Base-by-base conservation (phyloP, 768 basidiomycete species). In the Mycena amicta region DNA sequence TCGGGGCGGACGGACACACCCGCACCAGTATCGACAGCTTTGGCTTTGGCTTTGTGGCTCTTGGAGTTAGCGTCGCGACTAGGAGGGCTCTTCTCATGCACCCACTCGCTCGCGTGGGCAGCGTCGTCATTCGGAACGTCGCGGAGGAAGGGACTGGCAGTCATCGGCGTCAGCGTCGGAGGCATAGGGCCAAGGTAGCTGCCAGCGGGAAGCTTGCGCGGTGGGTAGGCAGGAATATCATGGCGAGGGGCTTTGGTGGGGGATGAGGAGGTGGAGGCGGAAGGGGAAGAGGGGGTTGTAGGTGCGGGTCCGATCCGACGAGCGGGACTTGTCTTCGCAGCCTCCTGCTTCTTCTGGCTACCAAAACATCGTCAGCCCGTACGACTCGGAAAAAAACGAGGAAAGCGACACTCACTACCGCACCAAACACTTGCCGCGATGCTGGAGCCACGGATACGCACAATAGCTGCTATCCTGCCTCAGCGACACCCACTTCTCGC, bases 401-500 rank as follows among this genome's bases (percentile, higher is more conserved):
- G 8, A 15, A 8, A 45, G 8, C 12, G 8, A 45, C 6, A 84
- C 85, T 68, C 70, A 91, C 89, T 84, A 79, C 66, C 88, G 73
- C 22, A 83, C 81, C 40, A 89, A 68, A 75, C 90, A 92, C 71
- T 90, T 92, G 25, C 78, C 82, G n/a, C 87, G 82, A 70, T 92
- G 90, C 73, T 89, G 88, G 57, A 85, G 68, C 90, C 90, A 92
- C 33, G 90, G 89, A 68, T 91, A 90, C 53, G 90, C 87, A 63
- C 89, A 92, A 69, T 87, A 92, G 11, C 84, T 83, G 58, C 83
- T 85, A 64, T 92, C 90, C 68, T 90, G 90, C 39, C 90, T 72
- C n/a, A 92, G 78, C 70, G 91, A 90, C 1, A 92, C 89, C 90
- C 90, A 92, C 71, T 92, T 91, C 66, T 82, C 77, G 68, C 90